Percentiles rank a stretch among this genome's conserved stretches.
These are phyloP conservation scores for Uronychia setigera DNA, from an alignment of 73 alveolate species.

Conservation along the genomic window DNA sequence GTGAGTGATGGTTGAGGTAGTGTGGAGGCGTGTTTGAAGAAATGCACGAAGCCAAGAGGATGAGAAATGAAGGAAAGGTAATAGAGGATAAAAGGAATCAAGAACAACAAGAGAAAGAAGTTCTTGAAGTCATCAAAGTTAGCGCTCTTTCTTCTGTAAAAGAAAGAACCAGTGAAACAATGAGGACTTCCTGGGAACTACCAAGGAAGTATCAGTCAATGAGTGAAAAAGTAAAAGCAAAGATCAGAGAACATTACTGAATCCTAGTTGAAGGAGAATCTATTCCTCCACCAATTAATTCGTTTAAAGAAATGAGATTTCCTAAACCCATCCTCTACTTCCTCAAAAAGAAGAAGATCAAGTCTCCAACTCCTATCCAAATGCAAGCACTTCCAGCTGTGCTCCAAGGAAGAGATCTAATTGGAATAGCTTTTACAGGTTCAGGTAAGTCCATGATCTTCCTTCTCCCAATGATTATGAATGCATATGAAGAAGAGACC, in stretches of 20 bases:
- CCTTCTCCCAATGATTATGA: conserved; percentile 52
- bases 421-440: conserved; percentile 93
- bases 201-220: neutral
- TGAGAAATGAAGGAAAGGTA: too few species aligned
- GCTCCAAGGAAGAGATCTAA: conserved; percentile 79
- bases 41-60: too few species aligned
- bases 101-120: too few species aligned
- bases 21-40: too few species aligned
- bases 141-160: too few species aligned
- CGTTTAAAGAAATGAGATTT: neutral
- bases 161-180: neutral
- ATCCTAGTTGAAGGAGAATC: neutral
- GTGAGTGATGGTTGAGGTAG: too few species aligned
- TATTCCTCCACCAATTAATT: neutral
- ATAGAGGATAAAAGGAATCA: too few species aligned
- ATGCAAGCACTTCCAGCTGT: conserved; percentile 93
- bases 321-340: neutral
- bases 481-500: neutral
- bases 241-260: neutral
- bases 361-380: conserved; percentile 91
- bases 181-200: neutral
- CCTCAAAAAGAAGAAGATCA: conserved; percentile 17
- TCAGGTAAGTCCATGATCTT: conserved; percentile 79
- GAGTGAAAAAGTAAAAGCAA: neutral
- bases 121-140: too few species aligned